These are phyloP conservation scores for Diplodia intermedia DNA, from an alignment of 2,329 filamentous ascomycete genomes.

Conservation along the genomic window DNA sequence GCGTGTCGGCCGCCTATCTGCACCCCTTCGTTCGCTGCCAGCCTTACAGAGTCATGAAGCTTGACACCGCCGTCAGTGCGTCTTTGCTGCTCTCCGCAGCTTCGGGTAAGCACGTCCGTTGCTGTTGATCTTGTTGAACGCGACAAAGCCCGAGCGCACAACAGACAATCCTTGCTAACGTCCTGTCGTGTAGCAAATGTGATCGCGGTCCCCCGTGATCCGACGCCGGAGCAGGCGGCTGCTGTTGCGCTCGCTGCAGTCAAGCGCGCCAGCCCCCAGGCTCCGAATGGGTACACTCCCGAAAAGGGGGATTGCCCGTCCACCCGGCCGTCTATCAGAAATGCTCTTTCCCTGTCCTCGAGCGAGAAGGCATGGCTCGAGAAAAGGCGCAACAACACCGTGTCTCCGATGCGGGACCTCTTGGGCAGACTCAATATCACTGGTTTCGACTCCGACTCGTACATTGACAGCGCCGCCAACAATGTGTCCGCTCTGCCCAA, in stretches of 20 bases:
- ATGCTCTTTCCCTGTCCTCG: slow-evolving; percentile 66
- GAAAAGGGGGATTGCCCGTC: slow-evolving; percentile 71
- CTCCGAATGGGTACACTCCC: slow-evolving; percentile 75
- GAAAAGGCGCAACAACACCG: slow-evolving; percentile 73
- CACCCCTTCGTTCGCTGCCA: neutral
- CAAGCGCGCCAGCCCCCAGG: slow-evolving; percentile 59
- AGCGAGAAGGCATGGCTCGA: slow-evolving; percentile 78
- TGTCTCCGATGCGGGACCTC: slow-evolving; percentile 76
- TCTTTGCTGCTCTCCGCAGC: slow-evolving; percentile 25
- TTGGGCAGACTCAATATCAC: slow-evolving; percentile 74
- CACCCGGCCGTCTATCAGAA: slow-evolving; percentile 71
- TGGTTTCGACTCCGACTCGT: slow-evolving; percentile 77
- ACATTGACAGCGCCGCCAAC: slow-evolving; percentile 66
- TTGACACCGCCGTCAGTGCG: slow-evolving; percentile 21
- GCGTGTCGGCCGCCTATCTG: neutral
- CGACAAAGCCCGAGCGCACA: neutral
- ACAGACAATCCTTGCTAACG: neutral
- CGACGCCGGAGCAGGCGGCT: slow-evolving; percentile 26
- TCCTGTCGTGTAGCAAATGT: neutral
- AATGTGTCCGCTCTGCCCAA: slow-evolving; percentile 68
- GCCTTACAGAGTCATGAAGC: slow-evolving; percentile 23
- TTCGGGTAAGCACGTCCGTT: slow-evolving; percentile 20
- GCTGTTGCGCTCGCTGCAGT: slow-evolving; percentile 27
- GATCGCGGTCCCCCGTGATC: slow-evolving; percentile 26
- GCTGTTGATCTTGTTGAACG: neutral